These are phyloP conservation scores for Pistacia atlantica DNA, from an alignment of 345 rosid genomes.

Conservation along the genomic window DNA sequence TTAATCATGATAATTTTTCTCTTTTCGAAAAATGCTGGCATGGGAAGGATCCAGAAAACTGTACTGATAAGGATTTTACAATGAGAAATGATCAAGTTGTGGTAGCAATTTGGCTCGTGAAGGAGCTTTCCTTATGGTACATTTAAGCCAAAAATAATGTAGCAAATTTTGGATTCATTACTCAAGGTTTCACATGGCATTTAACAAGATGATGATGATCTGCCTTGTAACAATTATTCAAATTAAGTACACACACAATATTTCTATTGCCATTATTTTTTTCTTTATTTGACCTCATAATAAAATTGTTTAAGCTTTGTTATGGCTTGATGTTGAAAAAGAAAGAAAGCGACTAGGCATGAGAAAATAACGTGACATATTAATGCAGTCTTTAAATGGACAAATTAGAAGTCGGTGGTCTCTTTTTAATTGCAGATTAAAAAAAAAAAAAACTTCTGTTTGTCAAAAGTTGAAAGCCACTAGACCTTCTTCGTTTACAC, in stretches of 20 bases:
- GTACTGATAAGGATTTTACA: not conserved
- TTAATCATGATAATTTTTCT: not conserved
- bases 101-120: not conserved
- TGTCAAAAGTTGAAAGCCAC: conserved; percentile 25
- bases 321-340: conserved; percentile 16
- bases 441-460: conserved; percentile 4
- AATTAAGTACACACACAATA: not conserved
- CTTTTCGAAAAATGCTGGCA: not conserved
- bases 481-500: not conserved
- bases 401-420: conserved; percentile 50
- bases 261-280: not conserved
- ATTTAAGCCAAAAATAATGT: not conserved
- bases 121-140: not conserved
- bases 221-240: not conserved
- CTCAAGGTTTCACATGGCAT: conserved; percentile 6
- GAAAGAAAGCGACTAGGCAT: conserved; percentile 18
- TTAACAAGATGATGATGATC: not conserved
- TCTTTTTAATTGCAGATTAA: not conserved
- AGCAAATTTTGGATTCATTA: not conserved
- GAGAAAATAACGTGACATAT: conserved; percentile 23
- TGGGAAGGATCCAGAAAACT: not conserved
- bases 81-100: not conserved
- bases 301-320: conserved; percentile 1
- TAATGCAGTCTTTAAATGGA: conserved; percentile 20
- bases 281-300: not conserved